Percentiles rank a stretch among this genome's conserved stretches.
Conservation (phyloP, 345 rosid species). For the Noccaea caerulescens region DNA sequence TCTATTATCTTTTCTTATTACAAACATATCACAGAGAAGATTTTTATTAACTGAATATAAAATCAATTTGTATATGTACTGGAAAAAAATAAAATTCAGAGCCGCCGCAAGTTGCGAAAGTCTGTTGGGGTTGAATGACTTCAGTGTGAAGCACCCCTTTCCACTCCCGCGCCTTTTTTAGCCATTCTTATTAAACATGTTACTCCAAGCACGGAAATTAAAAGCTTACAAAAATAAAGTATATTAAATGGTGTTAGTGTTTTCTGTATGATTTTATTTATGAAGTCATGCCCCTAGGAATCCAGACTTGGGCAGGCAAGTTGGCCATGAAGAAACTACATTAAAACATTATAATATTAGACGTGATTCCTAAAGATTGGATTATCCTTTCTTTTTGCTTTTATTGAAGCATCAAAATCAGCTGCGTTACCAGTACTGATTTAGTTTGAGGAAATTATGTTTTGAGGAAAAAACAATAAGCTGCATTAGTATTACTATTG, state of each 20-base stretch:
- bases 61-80: too few species aligned
- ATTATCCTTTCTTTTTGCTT: neutral
- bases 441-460: too few species aligned
- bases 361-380: conserved; percentile 10
- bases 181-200: neutral
- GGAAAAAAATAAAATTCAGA: conserved; percentile 17
- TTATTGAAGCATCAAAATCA: neutral
- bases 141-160: conserved; percentile 27
- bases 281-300: conserved; percentile 34
- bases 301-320: conserved; percentile 30
- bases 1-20: neutral
- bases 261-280: conserved; percentile 3
- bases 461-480: too few species aligned
- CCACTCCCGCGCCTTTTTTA: conserved; percentile 35
- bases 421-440: neutral
- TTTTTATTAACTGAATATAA: neutral
- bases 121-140: conserved; percentile 38
- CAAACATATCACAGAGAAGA: conserved; percentile 10
- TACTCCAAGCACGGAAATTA: neutral
- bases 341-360: neutral
- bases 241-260: neutral
- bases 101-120: conserved; percentile 46
- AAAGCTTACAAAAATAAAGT: neutral
- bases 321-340: conserved; percentile 37
- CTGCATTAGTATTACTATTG: neutral